Percentiles rank a stretch among this genome's conserved stretches.
Evolutionary conservation across 495 filamentous ascomycete genomes (phyloP).

Genomic region (Pyrenula massariospora): DNA sequence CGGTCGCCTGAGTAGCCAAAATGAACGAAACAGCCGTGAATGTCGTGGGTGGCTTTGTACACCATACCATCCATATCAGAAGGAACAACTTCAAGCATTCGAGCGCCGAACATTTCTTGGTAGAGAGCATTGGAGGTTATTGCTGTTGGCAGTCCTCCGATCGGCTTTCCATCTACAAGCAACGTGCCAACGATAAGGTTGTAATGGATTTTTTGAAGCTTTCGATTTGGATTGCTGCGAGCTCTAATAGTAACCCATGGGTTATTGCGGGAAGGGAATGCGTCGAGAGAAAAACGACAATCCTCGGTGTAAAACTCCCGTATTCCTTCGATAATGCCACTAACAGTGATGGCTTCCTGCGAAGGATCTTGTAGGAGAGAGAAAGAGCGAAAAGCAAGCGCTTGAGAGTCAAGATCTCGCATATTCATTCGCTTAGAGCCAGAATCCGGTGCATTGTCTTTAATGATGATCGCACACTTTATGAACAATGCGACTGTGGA

Average conservation of each 20-base stretch:
- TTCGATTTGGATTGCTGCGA: neutral
- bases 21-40: slow-evolving; percentile 21
- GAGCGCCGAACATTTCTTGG: slow-evolving; percentile 29
- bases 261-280: slow-evolving; percentile 16
- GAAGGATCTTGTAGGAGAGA: slow-evolving; percentile 4
- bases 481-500: slow-evolving; percentile 22
- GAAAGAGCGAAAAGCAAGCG: slow-evolving; percentile 6
- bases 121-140: slow-evolving; percentile 31
- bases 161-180: slow-evolving; percentile 41
- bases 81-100: slow-evolving; percentile 26
- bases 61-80: slow-evolving; percentile 30
- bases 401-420: slow-evolving; percentile 17
- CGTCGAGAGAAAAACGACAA: slow-evolving; percentile 10
- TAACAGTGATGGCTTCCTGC: slow-evolving; percentile 20
- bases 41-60: slow-evolving; percentile 22
- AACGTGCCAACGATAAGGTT: slow-evolving; percentile 45
- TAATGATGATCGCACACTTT: slow-evolving; percentile 24
- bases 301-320: slow-evolving; percentile 24
- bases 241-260: slow-evolving; percentile 8
- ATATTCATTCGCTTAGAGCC: slow-evolving; percentile 10
- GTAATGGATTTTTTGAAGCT: slow-evolving; percentile 32
- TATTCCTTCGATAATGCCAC: slow-evolving; percentile 18
- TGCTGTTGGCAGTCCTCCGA: slow-evolving; percentile 33
- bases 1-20: slow-evolving; percentile 21
- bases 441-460: slow-evolving; percentile 13